Evolutionary conservation across 306 rosid genomes (phyloP).

Genomic region (Gillenia trifoliata): DNA sequence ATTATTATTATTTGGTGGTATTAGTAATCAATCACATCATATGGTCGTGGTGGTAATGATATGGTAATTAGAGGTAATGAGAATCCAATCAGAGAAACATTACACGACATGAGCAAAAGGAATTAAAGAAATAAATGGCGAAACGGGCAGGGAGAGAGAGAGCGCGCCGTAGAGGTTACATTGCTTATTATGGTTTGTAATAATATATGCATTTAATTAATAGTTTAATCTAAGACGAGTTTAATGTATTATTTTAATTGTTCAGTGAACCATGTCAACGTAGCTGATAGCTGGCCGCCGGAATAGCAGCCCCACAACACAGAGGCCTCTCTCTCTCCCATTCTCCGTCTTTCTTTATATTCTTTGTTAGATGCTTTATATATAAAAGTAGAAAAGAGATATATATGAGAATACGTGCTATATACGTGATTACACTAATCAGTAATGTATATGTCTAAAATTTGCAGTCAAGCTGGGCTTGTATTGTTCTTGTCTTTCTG

Average conservation of each 20-base stretch:
- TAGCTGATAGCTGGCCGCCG: constrained; percentile 99
- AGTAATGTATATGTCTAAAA: not conserved
- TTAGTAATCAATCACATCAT: not conserved
- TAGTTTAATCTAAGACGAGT: too few species aligned
- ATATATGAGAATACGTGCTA: not conserved
- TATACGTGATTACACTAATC: not conserved
- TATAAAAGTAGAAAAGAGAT: not conserved
- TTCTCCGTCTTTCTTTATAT: not conserved
- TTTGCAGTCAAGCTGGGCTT: not conserved
- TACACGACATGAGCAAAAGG: not conserved
- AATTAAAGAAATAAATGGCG: not conserved
- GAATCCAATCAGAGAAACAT: not conserved
- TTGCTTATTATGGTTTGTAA: not conserved
- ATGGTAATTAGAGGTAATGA: not conserved
- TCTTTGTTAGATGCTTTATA: not conserved
- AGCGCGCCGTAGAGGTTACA: not conserved
- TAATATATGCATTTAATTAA: not conserved
- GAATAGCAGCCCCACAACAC: too few species aligned
- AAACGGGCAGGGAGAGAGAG: not conserved
- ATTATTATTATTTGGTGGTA: too few species aligned
- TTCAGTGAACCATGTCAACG: constrained; percentile 75
- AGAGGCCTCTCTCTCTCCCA: constrained; percentile 31
- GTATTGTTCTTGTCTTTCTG: not conserved
- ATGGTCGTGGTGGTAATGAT: not conserved
- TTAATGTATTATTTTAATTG: not conserved